A percentile compares a stretch with the other conserved stretches of the same genome.
phyloP scores from a whole-genome alignment of 31 red algal genomes.

The Endocladia muricata region DNA sequence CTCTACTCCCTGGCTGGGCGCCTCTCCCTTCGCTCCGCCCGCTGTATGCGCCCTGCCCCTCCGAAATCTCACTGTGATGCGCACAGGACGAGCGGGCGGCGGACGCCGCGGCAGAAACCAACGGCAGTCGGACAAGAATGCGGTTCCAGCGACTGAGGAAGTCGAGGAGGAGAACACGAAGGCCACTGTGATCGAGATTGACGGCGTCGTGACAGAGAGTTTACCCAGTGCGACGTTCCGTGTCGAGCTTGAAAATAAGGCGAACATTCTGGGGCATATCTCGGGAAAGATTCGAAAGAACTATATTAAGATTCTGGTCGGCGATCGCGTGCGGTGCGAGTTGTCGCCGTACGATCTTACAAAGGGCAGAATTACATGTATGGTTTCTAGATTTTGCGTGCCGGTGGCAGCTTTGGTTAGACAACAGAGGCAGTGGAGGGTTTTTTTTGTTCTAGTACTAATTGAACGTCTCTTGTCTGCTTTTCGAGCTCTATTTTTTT shows the following conservation, averaged over 20 bases:
- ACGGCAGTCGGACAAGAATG: not conserved
- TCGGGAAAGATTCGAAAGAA: slow-evolving; percentile 98
- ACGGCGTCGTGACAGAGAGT: slow-evolving; percentile 90
- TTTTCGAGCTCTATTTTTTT: too few species aligned
- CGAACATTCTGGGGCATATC: slow-evolving; percentile 77
- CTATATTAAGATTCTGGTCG: slow-evolving; percentile 94
- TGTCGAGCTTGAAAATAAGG: slow-evolving; percentile 86
- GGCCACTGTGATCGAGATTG: slow-evolving; percentile 77
- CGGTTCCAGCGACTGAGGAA: not conserved
- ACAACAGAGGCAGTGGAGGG: too few species aligned
- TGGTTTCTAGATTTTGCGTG: too few species aligned
- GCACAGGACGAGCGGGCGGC: slow-evolving; percentile 1
- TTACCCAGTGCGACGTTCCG: slow-evolving; percentile 90
- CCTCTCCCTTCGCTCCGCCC: too few species aligned
- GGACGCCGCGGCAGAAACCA: slow-evolving; percentile 11
- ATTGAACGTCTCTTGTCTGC: too few species aligned
- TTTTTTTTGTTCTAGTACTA: too few species aligned
- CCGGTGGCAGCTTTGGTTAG: too few species aligned
- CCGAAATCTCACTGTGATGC: too few species aligned
- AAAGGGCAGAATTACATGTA: slow-evolving; percentile 93
- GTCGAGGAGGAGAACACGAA: not conserved
- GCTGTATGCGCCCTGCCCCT: too few species aligned
- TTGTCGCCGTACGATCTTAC: slow-evolving; percentile 94
- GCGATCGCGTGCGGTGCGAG: slow-evolving; percentile 85
- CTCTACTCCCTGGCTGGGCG: too few species aligned